Percentiles rank a stretch among this genome's conserved stretches.
These are phyloP conservation scores for Mycena latifolia DNA, from an alignment of 768 basidiomycete genomes.

Conservation along the genomic window DNA sequence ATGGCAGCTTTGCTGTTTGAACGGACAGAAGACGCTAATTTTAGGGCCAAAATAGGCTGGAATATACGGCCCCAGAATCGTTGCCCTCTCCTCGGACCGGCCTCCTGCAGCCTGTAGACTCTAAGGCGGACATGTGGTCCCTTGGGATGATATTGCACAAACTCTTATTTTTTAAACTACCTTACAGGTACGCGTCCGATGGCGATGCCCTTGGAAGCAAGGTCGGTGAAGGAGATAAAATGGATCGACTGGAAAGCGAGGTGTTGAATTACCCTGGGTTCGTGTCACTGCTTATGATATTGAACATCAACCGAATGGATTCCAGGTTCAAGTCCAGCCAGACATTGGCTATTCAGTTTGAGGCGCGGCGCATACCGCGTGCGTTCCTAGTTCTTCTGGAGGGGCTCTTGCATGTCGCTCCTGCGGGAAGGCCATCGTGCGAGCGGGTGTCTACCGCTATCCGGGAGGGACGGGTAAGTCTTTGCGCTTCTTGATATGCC, in stretches of 20 bases:
- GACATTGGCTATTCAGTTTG: conserved; percentile 67
- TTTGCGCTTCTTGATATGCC: neutral
- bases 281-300: conserved; percentile 29
- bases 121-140: conserved; percentile 97
- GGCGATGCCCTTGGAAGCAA: conserved; percentile 63
- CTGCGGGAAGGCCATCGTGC: conserved; percentile 74
- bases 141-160: conserved; percentile 97
- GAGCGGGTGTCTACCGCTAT: conserved; percentile 80
- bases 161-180: conserved; percentile 90
- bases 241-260: conserved; percentile 78
- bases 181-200: conserved; percentile 80
- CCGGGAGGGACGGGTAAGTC: conserved; percentile 77
- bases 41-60: conserved; percentile 61
- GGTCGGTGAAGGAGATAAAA: conserved; percentile 69
- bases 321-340: conserved; percentile 65
- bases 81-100: conserved; percentile 78
- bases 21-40: neutral
- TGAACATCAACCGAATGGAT: conserved; percentile 1
- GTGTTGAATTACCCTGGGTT: conserved; percentile 83
- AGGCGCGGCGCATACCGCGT: conserved; percentile 78
- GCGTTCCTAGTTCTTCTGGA: conserved; percentile 81
- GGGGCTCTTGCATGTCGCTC: conserved; percentile 71
- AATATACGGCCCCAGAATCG: conserved; percentile 92
- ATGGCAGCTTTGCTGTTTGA: conserved; percentile 40
- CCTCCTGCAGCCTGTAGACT: conserved; percentile 77